Evolutionary conservation across 768 basidiomycete genomes (phyloP), one percentile per base, ranked within the genome.

Genomic region (Hericium alpestre): DNA sequence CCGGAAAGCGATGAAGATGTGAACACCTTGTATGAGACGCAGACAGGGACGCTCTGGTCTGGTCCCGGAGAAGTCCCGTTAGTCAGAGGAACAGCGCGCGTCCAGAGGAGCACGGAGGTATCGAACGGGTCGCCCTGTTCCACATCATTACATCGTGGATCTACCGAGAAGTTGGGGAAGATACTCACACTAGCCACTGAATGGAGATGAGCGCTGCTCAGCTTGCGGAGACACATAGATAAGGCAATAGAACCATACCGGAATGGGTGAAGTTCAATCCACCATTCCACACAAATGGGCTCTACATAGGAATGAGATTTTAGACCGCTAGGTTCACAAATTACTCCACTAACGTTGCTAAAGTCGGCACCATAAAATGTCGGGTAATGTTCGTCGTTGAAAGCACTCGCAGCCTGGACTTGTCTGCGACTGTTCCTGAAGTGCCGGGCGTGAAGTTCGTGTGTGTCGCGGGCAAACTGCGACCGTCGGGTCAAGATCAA

Each of bases 71-170:
- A 51, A 22, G 69, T 66, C 22, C 58, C 59, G 37, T 64, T 58
- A n/a, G 70, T 69, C 20, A 68, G 60, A 11, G 78, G 74, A 18
- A 71, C 69, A 2, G 81, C 78, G 22, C 79, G 78, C 2, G 81
- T 83, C 81, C 82, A 83, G 16, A 81, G 71, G 38, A 81, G 70
- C 38, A 81, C 73, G 22, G 79, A 80, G 18, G 71, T 73, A 58
- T 78, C 76, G 50, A 77, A 72, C 4, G 81, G 80, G 62, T 83
- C 79, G 9, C 80, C 80, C 75, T 80, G 38, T 15, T 39, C 32
- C 32, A 1, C 32, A 32, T 32, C 32, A 32, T 32, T 32, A 9
- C 6, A 32, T 32, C 32, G 6, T 2, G 9, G 32, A 32, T 32
- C 32, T 10, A 32, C 32, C 4, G 8, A 32, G 27, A 32, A 7